Evolutionary conservation across 257 asterid genomes (phyloP), one percentile per base, ranked within the genome.

Genomic region (Nicotiana attenuata): DNA sequence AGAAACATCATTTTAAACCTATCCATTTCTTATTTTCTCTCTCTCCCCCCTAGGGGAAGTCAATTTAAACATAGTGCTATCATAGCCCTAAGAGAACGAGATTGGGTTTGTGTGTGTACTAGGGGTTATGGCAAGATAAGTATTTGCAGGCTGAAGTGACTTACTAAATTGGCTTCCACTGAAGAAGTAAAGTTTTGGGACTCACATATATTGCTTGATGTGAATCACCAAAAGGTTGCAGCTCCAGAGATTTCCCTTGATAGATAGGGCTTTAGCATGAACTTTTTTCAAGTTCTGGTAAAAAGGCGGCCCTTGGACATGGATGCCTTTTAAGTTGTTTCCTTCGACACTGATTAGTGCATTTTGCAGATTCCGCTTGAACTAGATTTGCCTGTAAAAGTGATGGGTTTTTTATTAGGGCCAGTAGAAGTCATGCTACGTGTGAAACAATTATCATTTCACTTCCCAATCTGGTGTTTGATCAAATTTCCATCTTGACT

Each of bases 381-480:
- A 10, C 77, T 11, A 69, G 57, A 69, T 22, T 71, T 71, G 35
- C 60, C 60, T 41, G 78, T 45, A 59, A 31, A 31, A 31, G 35
- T 31, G 35, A 31, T 31, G 35, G 35, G 5, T 31, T 31, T 31
- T 31, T 31, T 31, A 31, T 31, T 4, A 31, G 35, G 5, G 35
- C 35, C 35, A 4, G 6, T 31, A 31, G 60, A 47, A 20, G 60
- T 71, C 78, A 71, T 45, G 78, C 60, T 11, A 71, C 28, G n/a
- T 71, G 60, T 41, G 78, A 28, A 71, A 22, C 78, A 71, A 20
- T 45, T 71, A 71, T 47, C 35, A 71, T 71, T 71, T 71, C 78
- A 71, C 78, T 45, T 71, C 60, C 60, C 22, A 71, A 47, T 45
- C 8, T 71, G 33, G 31, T 71, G 35, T 71, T 45, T 45, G 35